Evolutionary conservation across 495 filamentous ascomycete genomes (phyloP), one percentile per base, ranked within the genome.

Genomic region (Rhizodiscina lignyota): DNA sequence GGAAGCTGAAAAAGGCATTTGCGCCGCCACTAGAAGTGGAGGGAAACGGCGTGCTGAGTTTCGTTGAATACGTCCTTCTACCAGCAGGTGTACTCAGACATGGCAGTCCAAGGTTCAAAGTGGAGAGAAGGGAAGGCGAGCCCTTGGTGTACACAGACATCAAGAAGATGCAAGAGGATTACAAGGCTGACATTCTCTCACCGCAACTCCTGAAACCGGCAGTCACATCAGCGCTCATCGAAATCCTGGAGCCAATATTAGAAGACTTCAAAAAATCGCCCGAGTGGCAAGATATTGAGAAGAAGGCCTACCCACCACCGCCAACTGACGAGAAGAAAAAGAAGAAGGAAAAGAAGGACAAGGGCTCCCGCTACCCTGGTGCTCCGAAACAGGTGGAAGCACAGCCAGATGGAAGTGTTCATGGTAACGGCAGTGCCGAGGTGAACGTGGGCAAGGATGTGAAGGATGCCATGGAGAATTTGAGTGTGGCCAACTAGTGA

Each of bases 201-300:
- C 87, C 87, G 0, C 82, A 91, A 62, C 53, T 77, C 5, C 64
- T 94, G 17, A 96, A 96, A 59, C 66, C 74, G 21, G 84, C 77
- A 22, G 69, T 86, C 4, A 62, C 74, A 17, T 60, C 63, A 3
- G 81, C 68, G 17, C 64, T 96, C n/a, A 68, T 68, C 39, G 54
- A 63, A 10, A 63, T 94, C 13, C 63, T 93, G 36, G 69, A 62
- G 3, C 81, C 87, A 1, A 86, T 96, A 35, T 72, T 75, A 38
- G 65, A 51, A 3, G 75, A 70, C 13, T 94, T 67, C 58, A 59
- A 79, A 38, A 68, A 64, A 2, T 76, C 69, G 0, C 46, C 60
- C 12, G 84, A 86, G 48, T 94, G 82, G 83, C 77, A 89, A 56
- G 77, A 77, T 35, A 73, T 84, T 22, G 68, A 72, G n/a, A 42